phyloP scores from a whole-genome alignment of 1,284 basidiomycete species.

The Pascua guehoae region DNA sequence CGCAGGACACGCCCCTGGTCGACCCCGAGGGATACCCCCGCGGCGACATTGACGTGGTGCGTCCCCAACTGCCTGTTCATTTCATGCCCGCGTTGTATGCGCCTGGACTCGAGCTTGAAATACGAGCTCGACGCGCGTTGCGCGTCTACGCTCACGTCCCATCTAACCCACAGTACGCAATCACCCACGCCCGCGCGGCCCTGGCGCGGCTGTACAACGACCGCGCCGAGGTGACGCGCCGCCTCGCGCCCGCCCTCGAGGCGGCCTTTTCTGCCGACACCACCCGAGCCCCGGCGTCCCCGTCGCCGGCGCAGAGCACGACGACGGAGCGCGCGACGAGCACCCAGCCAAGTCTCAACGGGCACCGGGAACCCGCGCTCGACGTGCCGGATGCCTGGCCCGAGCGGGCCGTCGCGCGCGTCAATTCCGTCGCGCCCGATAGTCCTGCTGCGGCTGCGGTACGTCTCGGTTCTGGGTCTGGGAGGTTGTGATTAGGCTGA shows the following conservation, averaged over 20 bases:
- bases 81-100: no score
- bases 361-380: slow-evolving; percentile 1
- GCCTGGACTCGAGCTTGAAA: no score
- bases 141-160: neutral
- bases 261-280: slow-evolving; percentile 49
- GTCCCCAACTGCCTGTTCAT: slow-evolving; percentile 10
- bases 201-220: slow-evolving; percentile 64
- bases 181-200: slow-evolving; percentile 60
- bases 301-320: neutral
- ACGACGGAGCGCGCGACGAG: slow-evolving; percentile 4
- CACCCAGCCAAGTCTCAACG: slow-evolving; percentile 1
- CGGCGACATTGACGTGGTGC: slow-evolving; percentile 61
- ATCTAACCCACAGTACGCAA: slow-evolving; percentile 55
- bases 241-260: slow-evolving; percentile 65
- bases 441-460: slow-evolving; percentile 78
- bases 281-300: neutral
- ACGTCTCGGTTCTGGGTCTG: no score
- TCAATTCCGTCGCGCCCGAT: slow-evolving; percentile 68
- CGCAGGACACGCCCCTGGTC: slow-evolving; percentile 60
- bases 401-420: slow-evolving; percentile 60
- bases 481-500: slow-evolving; percentile 5
- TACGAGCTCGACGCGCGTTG: no score
- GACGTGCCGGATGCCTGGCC: slow-evolving; percentile 25
- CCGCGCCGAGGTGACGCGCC: slow-evolving; percentile 60
- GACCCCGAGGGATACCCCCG: slow-evolving; percentile 82